phyloP scores from a whole-genome alignment of 305 asterid genomes.

The Coffea humblotiana region DNA sequence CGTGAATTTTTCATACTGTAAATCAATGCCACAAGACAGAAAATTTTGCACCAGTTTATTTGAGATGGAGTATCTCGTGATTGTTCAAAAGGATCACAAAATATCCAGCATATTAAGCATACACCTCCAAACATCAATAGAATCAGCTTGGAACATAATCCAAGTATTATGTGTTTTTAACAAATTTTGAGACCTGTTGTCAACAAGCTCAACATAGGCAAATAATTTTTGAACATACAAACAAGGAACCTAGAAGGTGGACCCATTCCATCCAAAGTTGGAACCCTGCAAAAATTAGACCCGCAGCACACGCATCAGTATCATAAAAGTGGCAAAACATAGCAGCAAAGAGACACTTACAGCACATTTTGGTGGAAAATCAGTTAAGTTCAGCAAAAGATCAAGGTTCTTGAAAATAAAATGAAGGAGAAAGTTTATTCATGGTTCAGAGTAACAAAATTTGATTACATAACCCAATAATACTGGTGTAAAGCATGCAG shows the following conservation, averaged over 20 bases:
- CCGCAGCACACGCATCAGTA: slow-evolving; percentile 7
- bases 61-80: background rate
- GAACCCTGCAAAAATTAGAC: slow-evolving; percentile 33
- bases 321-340: background rate
- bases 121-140: background rate
- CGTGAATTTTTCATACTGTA: no score
- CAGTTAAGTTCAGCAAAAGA: background rate
- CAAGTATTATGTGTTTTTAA: background rate
- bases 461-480: slow-evolving; percentile 63
- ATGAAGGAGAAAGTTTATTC: slow-evolving; percentile 22
- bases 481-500: slow-evolving; percentile 98
- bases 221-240: no score
- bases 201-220: slow-evolving; percentile 5
- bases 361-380: background rate
- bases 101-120: background rate
- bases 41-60: no score
- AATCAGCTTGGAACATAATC: background rate
- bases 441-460: slow-evolving; percentile 45
- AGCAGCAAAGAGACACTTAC: background rate
- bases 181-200: background rate
- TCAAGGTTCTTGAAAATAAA: background rate
- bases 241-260: slow-evolving; percentile 33
- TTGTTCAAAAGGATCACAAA: background rate
- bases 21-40: no score
- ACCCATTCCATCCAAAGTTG: slow-evolving; percentile 50